Base-by-base conservation (phyloP, 192 early-diverging fungal species). In the Piromyces sp. region DNA sequence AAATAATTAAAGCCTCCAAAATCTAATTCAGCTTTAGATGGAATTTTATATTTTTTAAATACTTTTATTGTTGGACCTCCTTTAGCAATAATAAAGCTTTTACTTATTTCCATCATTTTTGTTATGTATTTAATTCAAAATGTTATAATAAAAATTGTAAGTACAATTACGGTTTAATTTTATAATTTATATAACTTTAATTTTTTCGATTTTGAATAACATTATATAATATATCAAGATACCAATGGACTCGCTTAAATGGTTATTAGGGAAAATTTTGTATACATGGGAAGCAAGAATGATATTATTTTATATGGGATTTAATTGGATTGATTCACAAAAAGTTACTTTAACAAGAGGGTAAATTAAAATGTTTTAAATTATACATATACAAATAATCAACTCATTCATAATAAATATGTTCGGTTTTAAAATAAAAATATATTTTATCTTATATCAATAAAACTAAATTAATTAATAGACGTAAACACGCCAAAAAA, bases 281-380 rank as follows among this genome's bases (percentile, higher is more conserved):
- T 68, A n/a, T n/a, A 68, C 26, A 7, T 68, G 22, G 22, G 51
- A 68, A 30, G 80, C 89, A 3, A 90, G 95, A 17, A 68, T 93
- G 16, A 86, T 92, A 30, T 84, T 96, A 1, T 83, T 92, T 30
- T 84, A 93, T 2, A 84, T 90, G 79, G 95, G 95, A n/a, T 96
- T 94, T 84, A 92, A 93, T 82, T 88, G 85, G 81, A 93, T 96
- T 78, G 89, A 88, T 68, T 81, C 87, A 26, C 91, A 92, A 81
- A 88, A 84, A 19, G 89, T 93, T 14, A 89, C 92, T 37, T 83
- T 95, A 83, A 90, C 88, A 36, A 89, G 87, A 84, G 90, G 95
- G 95, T 93, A 89, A 81, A 33, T 30, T 31, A 33, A 33, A 33
- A n/a, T n/a, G n/a, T n/a, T n/a, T n/a, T n/a, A n/a, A n/a, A n/a